A percentile compares a stretch with the other conserved stretches of the same genome.
Conservation (phyloP, 2,329 filamentous ascomycete species). For the Xylaria sp. region DNA sequence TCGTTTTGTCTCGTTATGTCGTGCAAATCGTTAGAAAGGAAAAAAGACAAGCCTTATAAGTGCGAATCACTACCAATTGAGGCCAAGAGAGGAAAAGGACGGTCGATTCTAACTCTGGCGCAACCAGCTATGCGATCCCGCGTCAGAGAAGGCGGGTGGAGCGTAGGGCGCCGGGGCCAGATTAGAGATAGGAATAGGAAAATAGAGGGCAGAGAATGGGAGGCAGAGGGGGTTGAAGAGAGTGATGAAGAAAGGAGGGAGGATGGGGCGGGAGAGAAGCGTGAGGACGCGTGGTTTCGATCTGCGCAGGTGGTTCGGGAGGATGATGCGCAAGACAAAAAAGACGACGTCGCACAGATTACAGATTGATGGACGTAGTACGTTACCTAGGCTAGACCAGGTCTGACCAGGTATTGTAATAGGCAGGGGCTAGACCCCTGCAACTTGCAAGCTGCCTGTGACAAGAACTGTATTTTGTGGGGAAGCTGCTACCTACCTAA, state of each 20-base stretch:
- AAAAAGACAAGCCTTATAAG: neutral
- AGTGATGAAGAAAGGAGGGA: neutral
- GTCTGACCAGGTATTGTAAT: neutral
- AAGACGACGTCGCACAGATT: conserved; percentile 35
- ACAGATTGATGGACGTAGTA: conserved; percentile 20
- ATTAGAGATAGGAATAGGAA: conserved; percentile 5
- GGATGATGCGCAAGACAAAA: conserved; percentile 29
- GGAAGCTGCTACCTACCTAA: neutral
- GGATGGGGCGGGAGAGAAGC: conserved; percentile 4
- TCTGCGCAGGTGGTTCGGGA: conserved; percentile 22
- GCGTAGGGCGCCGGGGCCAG: neutral
- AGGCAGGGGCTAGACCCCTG: conserved; percentile 2
- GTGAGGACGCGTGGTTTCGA: conserved; percentile 15
- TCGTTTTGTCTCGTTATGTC: conserved; percentile 40
- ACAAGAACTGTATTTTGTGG: neutral
- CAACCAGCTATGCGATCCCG: conserved; percentile 12
- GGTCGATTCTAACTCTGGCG: conserved; percentile 17
- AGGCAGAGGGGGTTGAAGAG: neutral
- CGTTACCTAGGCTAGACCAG: neutral
- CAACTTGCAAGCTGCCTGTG: neutral
- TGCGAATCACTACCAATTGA: neutral
- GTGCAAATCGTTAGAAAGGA: conserved; percentile 37
- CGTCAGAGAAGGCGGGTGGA: conserved; percentile 2
- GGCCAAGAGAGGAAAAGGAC: conserved; percentile 4
- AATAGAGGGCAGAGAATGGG: neutral